phyloP scores from a whole-genome alignment of 805 yeast genomes.

The Starmerella etchellsii region DNA sequence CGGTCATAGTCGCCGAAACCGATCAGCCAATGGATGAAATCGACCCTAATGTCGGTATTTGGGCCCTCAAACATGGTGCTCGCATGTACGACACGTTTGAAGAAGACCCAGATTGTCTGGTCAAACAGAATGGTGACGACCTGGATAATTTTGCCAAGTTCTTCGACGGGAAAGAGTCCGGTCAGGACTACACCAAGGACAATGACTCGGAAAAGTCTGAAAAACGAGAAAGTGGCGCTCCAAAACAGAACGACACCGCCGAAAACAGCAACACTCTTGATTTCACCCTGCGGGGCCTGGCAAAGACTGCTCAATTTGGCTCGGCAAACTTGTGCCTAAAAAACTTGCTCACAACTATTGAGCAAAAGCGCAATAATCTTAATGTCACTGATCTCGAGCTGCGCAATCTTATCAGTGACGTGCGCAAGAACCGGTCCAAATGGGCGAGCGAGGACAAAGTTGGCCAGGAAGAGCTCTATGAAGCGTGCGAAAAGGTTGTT shows the following conservation, averaged over 20 bases:
- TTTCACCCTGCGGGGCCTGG: not conserved
- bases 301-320: conserved; percentile 39
- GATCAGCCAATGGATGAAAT: conserved; percentile 18
- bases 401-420: conserved; percentile 76
- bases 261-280: not conserved
- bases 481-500: conserved; percentile 93
- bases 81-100: conserved; percentile 57
- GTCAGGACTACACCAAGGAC: conserved; percentile 39
- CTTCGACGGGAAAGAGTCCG: conserved; percentile 66
- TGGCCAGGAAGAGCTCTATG: conserved; percentile 96
- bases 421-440: conserved; percentile 85
- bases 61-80: conserved; percentile 36
- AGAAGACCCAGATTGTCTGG: conserved; percentile 28
- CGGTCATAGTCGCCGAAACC: conserved; percentile 13
- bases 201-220: not conserved
- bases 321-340: conserved; percentile 69
- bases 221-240: not conserved
- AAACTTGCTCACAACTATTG: conserved; percentile 67
- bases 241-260: not conserved
- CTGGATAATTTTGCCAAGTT: conserved; percentile 62
- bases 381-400: conserved; percentile 67
- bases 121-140: conserved; percentile 21
- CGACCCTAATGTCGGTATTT: conserved; percentile 13
- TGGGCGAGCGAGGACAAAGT: conserved; percentile 94
- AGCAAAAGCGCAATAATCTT: conserved; percentile 62